Percentiles rank a stretch among this genome's conserved stretches.
phyloP scores from a whole-genome alignment of 1,284 basidiomycete species.

The Thecaphora frezii region DNA sequence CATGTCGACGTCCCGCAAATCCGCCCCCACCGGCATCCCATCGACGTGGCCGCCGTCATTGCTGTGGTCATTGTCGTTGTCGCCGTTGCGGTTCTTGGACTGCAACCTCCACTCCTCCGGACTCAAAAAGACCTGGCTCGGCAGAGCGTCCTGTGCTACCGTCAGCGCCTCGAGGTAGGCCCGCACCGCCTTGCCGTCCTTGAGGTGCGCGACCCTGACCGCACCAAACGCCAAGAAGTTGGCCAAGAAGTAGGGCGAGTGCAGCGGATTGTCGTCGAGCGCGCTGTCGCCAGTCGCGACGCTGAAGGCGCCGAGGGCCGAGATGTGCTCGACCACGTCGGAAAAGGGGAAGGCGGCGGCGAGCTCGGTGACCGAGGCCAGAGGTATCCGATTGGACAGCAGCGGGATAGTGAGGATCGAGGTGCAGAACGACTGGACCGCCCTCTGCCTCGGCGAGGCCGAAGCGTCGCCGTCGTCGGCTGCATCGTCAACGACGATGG shows the following conservation, averaged over 20 bases:
- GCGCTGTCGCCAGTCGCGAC: constrained; percentile 3
- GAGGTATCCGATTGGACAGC: constrained; percentile 34
- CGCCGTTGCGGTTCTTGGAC: not conserved
- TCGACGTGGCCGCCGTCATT: constrained; percentile 1
- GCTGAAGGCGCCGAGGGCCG: constrained; percentile 8
- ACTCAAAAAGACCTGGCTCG: constrained; percentile 7
- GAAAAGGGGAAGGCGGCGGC: constrained; percentile 40
- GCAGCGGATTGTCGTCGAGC: constrained; percentile 11
- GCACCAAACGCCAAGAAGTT: constrained; percentile 43
- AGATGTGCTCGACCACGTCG: constrained; percentile 32
- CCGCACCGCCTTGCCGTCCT: constrained; percentile 18
- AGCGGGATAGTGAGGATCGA: constrained; percentile 34
- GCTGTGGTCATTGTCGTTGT: not conserved
- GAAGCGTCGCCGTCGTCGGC: not conserved
- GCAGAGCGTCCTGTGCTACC: constrained; percentile 42
- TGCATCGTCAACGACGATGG: constrained; percentile 14
- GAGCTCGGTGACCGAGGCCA: constrained; percentile 33
- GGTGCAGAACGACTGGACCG: constrained; percentile 23
- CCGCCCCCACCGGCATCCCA: too few species aligned
- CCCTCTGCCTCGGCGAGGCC: not conserved
- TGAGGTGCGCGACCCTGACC: constrained; percentile 38
- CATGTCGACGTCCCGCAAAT: too few species aligned
- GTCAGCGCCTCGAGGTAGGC: constrained; percentile 45
- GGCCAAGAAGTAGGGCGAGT: constrained; percentile 35
- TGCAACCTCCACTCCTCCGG: not conserved